phyloP scores from a whole-genome alignment of 2,329 filamentous ascomycete genomes.

The Alternaria dauci region DNA sequence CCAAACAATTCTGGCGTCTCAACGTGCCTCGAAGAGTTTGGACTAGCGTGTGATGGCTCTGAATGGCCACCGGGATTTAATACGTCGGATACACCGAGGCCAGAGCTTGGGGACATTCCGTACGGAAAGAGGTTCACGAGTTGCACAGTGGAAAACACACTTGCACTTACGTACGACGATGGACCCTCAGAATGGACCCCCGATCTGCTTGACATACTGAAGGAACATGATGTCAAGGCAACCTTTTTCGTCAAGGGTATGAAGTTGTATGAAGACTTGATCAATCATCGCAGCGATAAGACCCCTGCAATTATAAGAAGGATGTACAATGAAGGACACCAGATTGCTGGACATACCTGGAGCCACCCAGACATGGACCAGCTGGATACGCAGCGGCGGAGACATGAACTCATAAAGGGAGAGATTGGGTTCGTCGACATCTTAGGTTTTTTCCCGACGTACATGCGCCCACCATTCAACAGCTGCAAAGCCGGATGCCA shows the following conservation, averaged over 20 bases:
- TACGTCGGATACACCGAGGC: not conserved
- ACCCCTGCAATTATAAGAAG: constrained; percentile 55
- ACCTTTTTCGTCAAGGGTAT: constrained; percentile 47
- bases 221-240: constrained; percentile 59
- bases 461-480: constrained; percentile 62
- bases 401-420: constrained; percentile 59
- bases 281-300: constrained; percentile 54
- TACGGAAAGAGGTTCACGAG: constrained; percentile 1
- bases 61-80: constrained; percentile 4
- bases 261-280: constrained; percentile 56
- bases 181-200: constrained; percentile 62
- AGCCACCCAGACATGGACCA: constrained; percentile 40
- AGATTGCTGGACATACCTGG: constrained; percentile 62
- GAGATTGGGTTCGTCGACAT: constrained; percentile 61
- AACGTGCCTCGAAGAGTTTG: constrained; percentile 3
- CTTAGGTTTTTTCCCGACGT: constrained; percentile 58
- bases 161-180: constrained; percentile 65
- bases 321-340: constrained; percentile 61
- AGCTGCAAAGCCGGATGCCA: constrained; percentile 46
- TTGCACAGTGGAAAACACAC: constrained; percentile 42
- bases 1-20: not conserved
- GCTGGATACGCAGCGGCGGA: not conserved
- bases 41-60: constrained; percentile 5
- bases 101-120: not conserved
- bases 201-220: constrained; percentile 61